Evolutionary conservation across 2,329 filamentous ascomycete species (phyloP).

Genomic region (Aspergillus clavatus): DNA sequence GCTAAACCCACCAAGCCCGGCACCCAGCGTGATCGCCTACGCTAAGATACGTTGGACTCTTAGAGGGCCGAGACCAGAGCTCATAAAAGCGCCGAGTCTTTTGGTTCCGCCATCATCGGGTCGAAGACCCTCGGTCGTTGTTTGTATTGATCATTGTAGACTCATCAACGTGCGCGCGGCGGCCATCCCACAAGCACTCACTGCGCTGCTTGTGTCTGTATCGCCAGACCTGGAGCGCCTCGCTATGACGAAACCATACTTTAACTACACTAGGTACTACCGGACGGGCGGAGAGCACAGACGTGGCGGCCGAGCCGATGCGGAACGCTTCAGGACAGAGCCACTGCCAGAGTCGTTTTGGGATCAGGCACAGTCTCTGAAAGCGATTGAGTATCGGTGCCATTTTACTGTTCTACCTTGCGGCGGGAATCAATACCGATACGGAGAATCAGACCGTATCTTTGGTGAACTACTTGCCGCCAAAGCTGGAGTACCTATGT

Average conservation of each 20-base stretch:
- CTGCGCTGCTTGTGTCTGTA: conserved; percentile 17
- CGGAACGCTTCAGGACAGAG: not conserved
- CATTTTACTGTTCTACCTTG: conserved; percentile 14
- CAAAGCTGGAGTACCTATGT: conserved; percentile 15
- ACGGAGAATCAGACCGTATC: not conserved
- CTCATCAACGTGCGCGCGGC: not conserved
- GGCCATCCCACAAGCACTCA: conserved; percentile 16
- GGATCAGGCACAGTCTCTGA: conserved; percentile 11
- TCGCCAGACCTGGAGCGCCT: conserved; percentile 17
- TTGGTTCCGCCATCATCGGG: not conserved
- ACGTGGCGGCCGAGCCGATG: not conserved
- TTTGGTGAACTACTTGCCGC: conserved; percentile 8
- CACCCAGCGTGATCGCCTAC: not conserved
- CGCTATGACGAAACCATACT: conserved; percentile 9
- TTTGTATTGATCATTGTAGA: not conserved
- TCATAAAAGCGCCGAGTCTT: not conserved
- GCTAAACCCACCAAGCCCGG: not conserved
- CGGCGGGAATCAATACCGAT: conserved; percentile 1
- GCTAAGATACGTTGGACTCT: not conserved
- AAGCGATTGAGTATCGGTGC: conserved; percentile 14
- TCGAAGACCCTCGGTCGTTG: not conserved
- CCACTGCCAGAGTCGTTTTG: conserved; percentile 1
- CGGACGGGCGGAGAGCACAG: conserved; percentile 16
- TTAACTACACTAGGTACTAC: conserved; percentile 13
- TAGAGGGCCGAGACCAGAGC: not conserved